Base-by-base conservation (phyloP, 495 filamentous ascomycete species). In the Neurospora intermedia region DNA sequence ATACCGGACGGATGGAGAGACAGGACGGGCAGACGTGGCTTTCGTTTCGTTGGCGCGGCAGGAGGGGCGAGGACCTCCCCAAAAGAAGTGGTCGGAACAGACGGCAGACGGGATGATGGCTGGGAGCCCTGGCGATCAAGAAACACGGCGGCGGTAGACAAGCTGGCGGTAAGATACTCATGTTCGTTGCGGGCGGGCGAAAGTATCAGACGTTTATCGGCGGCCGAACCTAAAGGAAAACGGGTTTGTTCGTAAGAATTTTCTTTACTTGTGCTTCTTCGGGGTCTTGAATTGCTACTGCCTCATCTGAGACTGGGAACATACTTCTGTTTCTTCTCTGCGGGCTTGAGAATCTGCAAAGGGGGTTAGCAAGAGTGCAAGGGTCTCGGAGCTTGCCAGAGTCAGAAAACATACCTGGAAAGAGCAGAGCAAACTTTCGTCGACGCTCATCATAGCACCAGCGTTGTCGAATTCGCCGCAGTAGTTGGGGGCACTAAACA, bases 261-360 rank as follows among this genome's bases (percentile, higher is more conserved):
- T 81, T 87, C 85, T 85, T 80, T 85, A 90, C 89, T 94, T 93
- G 86, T 92, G 90, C 92, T 95, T 89, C 93, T 91, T 85, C 92
- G 93, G 91, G 90, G 92, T 96, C 85, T 31, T 31, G 27, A 31
- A 31, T 90, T 91, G 89, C 75, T 79, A 74, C 91, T 89, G 85
- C 90, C 89, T 86, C 92, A 92, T 66, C 16, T 35, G 86, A 94
- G 90, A 87, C 92, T 89, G 86, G 92, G 92, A 81, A 97, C 95
- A 88, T 97, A 99, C 94, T 99, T 99, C 93, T 97, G 95, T 92
- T 99, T 99, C 90, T 99, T 99, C 89, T 99, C 96, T 84, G 96
- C 96, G 80, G 96, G 96, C 87, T 98, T 99, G 85, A 99, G 87
- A 83, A 99, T 99, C 95, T 98, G 77, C 35, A 43, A 18, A 72